These are phyloP conservation scores for Trichosanthes cucumerina DNA, from an alignment of 306 rosid genomes.

Conservation along the genomic window DNA sequence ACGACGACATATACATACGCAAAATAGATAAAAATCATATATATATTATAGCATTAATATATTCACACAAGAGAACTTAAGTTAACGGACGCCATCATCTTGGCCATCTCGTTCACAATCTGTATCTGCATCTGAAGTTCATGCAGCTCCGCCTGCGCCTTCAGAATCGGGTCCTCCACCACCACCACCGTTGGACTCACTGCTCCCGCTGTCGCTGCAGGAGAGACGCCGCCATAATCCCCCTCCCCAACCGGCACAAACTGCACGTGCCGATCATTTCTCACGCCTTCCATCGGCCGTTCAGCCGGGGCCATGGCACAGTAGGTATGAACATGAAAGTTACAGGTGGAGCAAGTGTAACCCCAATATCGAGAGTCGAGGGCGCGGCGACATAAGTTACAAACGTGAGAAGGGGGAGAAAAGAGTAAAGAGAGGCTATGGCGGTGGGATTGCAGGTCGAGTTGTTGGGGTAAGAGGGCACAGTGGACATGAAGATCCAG, in stretches of 20 bases:
- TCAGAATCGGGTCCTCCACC: not conserved
- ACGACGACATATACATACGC: not conserved
- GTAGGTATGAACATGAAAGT: not conserved
- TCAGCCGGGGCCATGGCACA: not conserved
- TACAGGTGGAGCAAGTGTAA: not conserved
- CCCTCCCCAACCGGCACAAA: not conserved
- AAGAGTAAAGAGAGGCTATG: not conserved
- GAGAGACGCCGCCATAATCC: not conserved
- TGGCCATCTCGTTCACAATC: not conserved
- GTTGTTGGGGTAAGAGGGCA: not conserved
- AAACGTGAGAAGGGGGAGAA: not conserved
- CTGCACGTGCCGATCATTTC: not conserved
- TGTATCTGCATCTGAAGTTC: not conserved
- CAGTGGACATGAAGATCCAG: not conserved
- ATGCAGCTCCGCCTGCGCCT: not conserved
- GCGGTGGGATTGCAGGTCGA: not conserved
- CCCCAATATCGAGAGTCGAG: not conserved
- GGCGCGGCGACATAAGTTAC: not conserved
- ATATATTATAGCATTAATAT: not conserved
- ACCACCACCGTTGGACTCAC: not conserved
- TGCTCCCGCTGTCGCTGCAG: not conserved
- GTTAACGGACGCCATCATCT: conserved; percentile 3
- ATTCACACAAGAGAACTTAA: not conserved
- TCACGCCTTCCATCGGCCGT: not conserved
- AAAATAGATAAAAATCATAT: not conserved